Evolutionary conservation across 352 stramenopile species (phyloP), one percentile per base, ranked within the genome.

Genomic region (Pythium chondricola): DNA sequence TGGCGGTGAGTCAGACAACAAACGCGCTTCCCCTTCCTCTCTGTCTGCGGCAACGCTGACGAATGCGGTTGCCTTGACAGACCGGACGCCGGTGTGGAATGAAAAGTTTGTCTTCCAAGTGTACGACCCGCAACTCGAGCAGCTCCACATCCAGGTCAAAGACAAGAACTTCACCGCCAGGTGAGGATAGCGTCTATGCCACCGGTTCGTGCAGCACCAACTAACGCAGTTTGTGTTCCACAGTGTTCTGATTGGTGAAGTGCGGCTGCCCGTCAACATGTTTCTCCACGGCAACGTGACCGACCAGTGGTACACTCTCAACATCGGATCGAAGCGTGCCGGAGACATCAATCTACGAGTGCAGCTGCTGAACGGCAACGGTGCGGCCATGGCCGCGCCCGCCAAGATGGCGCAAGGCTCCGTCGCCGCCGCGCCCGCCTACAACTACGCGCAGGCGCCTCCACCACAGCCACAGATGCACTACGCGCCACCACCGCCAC

Each of bases 281-380:
- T 89, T 93, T 26, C 49, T 83, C 33, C 56, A 63, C 27, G 78
- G 81, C 21, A 63, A 66, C 32, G 61, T 93, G 40, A 64, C 75
- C 41, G 81, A 93, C 63, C 67, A 93, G 45, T 93, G 81, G 81
- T 90, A 83, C 61, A 67, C 77, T 18, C 59, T 93, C 36, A 86
- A 88, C 62, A 85, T 86, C 45, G 64, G 74, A 39, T 61, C 56
- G 24, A 68, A 71, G 36, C 56, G 60, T 25, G 73, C 74, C 7
- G 81, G 81, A 6, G 79, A 93, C 54, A 88, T 93, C 60, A 93
- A 93, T 38, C 61, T 93, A 26, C 78, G 81, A 18, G 63, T 93
- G 8, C 81, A 93, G 54, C 75, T 81, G 46, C 58, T 81, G 36
- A 8, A 20, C 25, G 20, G 36, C 26, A 27, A 27, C n/a, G 36